Conservation (phyloP, 805 yeast genomes). For the Schwanniomyces pseudopolymorphus region DNA sequence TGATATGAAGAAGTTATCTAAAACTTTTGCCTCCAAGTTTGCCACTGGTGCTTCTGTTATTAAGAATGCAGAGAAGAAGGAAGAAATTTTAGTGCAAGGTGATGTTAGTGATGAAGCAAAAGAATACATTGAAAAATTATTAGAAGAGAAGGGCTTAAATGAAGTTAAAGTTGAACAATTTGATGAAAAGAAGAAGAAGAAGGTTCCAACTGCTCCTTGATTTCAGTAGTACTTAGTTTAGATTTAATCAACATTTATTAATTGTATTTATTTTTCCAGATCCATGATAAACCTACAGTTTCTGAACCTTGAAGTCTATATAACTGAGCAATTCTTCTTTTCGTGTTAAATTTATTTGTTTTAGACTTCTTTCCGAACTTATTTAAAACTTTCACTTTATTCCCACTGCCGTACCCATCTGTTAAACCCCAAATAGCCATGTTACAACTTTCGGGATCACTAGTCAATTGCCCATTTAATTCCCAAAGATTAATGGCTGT, state of each 20-base stretch:
- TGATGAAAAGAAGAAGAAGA: conserved; percentile 74
- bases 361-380: conserved; percentile 17
- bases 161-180: conserved; percentile 88
- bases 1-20: conserved; percentile 87
- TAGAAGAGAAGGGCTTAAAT: conserved; percentile 78
- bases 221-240: not conserved
- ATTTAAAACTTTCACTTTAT: conserved; percentile 15
- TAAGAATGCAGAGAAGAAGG: conserved; percentile 87
- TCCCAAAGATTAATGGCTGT: conserved; percentile 22
- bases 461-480: conserved; percentile 18
- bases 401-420: conserved; percentile 21
- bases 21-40: conserved; percentile 88
- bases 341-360: conserved; percentile 21
- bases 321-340: conserved; percentile 26
- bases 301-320: conserved; percentile 17
- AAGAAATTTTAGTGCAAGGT: conserved; percentile 90
- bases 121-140: conserved; percentile 63
- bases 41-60: conserved; percentile 96
- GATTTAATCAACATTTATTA: not conserved
- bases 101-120: conserved; percentile 93
- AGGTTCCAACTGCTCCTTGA: conserved; percentile 24
- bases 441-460: conserved; percentile 18
- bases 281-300: conserved; percentile 33
- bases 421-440: conserved; percentile 21
- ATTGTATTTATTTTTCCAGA: conserved; percentile 19